Percentiles rank a stretch among this genome's conserved stretches.
Conservation (phyloP, 495 filamentous ascomycete genomes). For the Trichodelitschia bisporula region DNA sequence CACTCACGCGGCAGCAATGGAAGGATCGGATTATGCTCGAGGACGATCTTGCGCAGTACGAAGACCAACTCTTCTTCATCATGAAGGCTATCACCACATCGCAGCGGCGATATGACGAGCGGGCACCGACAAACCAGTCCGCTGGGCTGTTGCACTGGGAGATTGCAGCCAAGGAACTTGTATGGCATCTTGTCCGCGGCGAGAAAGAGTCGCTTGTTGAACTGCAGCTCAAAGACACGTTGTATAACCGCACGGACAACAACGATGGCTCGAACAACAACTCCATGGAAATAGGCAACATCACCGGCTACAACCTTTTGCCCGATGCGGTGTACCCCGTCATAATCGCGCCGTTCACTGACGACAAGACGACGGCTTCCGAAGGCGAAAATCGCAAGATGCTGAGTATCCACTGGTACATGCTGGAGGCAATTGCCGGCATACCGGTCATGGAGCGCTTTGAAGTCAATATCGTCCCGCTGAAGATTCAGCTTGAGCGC, state of each 20-base stretch:
- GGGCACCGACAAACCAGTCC: conserved; percentile 30
- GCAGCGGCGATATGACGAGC: conserved; percentile 63
- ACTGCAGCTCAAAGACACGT: conserved; percentile 69
- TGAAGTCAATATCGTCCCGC: conserved; percentile 76
- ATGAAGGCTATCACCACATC: conserved; percentile 98
- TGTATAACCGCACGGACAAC: conserved; percentile 87
- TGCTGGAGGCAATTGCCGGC: conserved; percentile 92
- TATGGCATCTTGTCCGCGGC: conserved; percentile 85
- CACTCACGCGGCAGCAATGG: conserved; percentile 77
- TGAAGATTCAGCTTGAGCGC: conserved; percentile 82
- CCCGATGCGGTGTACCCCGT: conserved; percentile 81
- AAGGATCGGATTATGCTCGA: conserved; percentile 67
- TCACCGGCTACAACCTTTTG: conserved; percentile 70
- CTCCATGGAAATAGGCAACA: conserved; percentile 54
- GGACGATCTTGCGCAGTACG: conserved; percentile 64
- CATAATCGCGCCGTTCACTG: conserved; percentile 75
- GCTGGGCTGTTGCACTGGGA: conserved; percentile 71
- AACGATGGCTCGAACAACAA: conserved; percentile 93
- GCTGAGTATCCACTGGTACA: conserved; percentile 85
- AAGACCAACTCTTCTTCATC: conserved; percentile 97
- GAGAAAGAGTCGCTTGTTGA: conserved; percentile 75
- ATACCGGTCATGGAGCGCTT: conserved; percentile 96
- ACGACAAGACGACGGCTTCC: conserved; percentile 26
- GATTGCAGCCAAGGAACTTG: conserved; percentile 73
- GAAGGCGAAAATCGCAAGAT: conserved; percentile 38